Evolutionary conservation across 2,329 filamentous ascomycete species (phyloP).

Genomic region (Aureobasidium sp.): DNA sequence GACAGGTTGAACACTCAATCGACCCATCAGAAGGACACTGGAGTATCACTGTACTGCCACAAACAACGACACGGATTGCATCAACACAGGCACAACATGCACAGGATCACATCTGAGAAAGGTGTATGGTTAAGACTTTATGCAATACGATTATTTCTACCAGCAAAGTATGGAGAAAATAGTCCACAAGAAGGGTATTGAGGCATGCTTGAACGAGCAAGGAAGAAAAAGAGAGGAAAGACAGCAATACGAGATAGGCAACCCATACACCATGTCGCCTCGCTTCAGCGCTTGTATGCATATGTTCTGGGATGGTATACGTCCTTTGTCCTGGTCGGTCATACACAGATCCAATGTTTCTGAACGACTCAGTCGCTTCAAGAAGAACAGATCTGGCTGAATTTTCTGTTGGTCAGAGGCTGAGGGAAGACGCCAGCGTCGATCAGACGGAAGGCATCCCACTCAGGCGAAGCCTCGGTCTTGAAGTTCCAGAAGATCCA

Average conservation of each 20-base stretch:
- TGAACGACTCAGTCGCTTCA: conserved; percentile 5
- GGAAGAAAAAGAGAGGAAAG: background rate
- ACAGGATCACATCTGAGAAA: background rate
- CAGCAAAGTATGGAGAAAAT: conserved; percentile 8
- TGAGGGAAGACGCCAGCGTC: conserved; percentile 48
- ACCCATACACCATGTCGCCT: background rate
- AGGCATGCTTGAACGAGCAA: background rate
- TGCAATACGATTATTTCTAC: conserved; percentile 15
- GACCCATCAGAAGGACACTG: background rate
- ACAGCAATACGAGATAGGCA: background rate
- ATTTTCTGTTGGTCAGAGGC: conserved; percentile 28
- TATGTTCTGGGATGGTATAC: background rate
- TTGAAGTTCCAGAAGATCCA: conserved; percentile 55
- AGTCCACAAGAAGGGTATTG: conserved; percentile 9
- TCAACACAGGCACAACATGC: background rate
- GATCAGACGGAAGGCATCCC: conserved; percentile 46
- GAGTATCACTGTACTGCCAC: background rate
- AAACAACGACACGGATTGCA: background rate
- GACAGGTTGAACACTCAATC: background rate
- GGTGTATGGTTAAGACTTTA: background rate
- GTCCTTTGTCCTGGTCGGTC: background rate
- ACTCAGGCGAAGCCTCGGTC: conserved; percentile 45
- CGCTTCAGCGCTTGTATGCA: conserved; percentile 2
- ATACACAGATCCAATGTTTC: conserved; percentile 4
- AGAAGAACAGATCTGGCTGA: conserved; percentile 25